These are phyloP conservation scores for Digitaria exilis DNA, from an alignment of 202 grass and related monocot genomes.

Conservation along the genomic window DNA sequence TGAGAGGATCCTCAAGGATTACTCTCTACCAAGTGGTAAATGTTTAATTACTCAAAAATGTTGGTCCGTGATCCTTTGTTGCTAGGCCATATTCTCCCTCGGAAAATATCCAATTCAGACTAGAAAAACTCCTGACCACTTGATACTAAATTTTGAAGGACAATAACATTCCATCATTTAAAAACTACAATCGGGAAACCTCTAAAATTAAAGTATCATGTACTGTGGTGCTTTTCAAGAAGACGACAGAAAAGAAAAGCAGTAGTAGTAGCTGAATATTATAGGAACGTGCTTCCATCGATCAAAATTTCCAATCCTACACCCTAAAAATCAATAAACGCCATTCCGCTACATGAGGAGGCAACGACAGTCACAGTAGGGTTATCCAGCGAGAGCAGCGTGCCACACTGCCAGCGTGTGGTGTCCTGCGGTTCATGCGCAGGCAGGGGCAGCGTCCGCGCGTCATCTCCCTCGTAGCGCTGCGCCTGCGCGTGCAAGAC, in stretches of 20 bases:
- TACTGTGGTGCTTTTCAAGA: not conserved
- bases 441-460: no score
- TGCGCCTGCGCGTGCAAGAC: slow-evolving; percentile 17
- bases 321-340: not conserved
- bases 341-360: not conserved
- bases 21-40: no score
- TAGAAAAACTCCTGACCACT: no score
- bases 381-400: not conserved
- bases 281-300: not conserved
- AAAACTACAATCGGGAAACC: not conserved
- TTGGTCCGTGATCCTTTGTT: not conserved
- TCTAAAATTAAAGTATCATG: not conserved
- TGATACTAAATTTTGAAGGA: not conserved
- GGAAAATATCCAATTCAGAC: not conserved
- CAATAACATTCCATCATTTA: not conserved
- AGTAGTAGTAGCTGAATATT: not conserved
- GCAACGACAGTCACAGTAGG: not conserved
- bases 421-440: no score
- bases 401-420: no score
- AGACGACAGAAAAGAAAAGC: not conserved
- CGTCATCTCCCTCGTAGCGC: no score
- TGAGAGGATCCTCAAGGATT: no score
- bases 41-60: no score
- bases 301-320: not conserved
- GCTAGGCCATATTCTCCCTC: not conserved